Conservation (phyloP, 768 basidiomycete species). For the Panaeolus cyanescens region DNA sequence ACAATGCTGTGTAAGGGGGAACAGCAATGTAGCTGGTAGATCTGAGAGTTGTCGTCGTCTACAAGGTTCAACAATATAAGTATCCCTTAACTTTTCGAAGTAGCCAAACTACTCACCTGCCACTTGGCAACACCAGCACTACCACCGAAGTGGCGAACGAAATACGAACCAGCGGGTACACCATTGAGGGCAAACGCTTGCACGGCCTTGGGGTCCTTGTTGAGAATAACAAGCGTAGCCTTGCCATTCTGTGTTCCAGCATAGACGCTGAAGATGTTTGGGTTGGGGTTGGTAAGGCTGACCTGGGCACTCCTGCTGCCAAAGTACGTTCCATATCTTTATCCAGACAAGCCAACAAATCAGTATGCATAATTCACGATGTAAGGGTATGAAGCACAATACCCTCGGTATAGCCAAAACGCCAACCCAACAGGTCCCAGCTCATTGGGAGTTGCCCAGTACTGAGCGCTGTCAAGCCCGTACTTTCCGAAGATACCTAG, state of each 20-base stretch:
- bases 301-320: conserved; percentile 46
- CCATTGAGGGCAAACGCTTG: conserved; percentile 42
- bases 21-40: conserved; percentile 32
- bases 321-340: conserved; percentile 48
- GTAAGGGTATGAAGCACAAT: not conserved
- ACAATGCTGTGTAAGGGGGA: conserved; percentile 37
- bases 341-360: not conserved
- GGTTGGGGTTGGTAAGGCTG: conserved; percentile 39
- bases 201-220: conserved; percentile 47
- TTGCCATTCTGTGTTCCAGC: conserved; percentile 43
- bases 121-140: conserved; percentile 53
- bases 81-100: not conserved
- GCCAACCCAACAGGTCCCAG: conserved; percentile 50
- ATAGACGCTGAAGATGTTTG: conserved; percentile 47
- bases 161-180: conserved; percentile 49
- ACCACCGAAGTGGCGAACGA: conserved; percentile 57
- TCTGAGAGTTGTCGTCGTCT: conserved; percentile 34
- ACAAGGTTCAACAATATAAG: not conserved
- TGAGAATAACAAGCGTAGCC: conserved; percentile 49
- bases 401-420: conserved; percentile 61
- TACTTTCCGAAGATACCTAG: conserved; percentile 57
- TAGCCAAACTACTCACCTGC: conserved; percentile 39
- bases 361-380: no score
- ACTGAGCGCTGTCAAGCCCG: conserved; percentile 50
- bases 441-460: conserved; percentile 52